Base-by-base conservation (phyloP, 495 filamentous ascomycete genomes). In the Neurospora cerealis region DNA sequence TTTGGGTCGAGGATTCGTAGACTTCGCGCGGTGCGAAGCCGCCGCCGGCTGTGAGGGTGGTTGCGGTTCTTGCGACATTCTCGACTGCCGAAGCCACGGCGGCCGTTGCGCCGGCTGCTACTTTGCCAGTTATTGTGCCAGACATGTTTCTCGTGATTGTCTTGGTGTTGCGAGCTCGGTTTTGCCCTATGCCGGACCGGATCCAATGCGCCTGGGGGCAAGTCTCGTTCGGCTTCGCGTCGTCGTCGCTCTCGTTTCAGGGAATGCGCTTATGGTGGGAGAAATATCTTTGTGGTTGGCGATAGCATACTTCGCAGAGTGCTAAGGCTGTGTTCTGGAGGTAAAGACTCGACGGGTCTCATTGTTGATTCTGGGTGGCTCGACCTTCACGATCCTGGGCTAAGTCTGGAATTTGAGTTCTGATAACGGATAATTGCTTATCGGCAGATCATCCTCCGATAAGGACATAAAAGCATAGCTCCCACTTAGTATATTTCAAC, bases 1-100 rank as follows among this genome's bases (percentile, higher is more conserved):
- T 89, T 41, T 89, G 89, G 13, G 78, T 39, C 10, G 86, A 87
- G 46, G 85, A 81, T 72, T 91, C 87, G 81, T 96, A 98, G 10
- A 83, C 80, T 48, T 82, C 79, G 72, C 96, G 93, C 1, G 96
- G 93, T 21, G 91, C 76, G 81, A 98, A 98, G 71, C 78, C 74
- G 74, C 83, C 71, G n/a, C 72, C 70, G 5, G 74, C 74, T 17
- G 73, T 77, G 37, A 79, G 73, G 32, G 66, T 38, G 62, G 71
- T 73, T 34, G 80, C 77, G 70, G 72, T 77, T 7, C 75, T 75
- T 19, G 72, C 73, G 32, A 42, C 70, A 39, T 39, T 42, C 21
- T 71, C 38, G 70, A 36, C 71, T 21, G 71, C 42, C 5, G 71
- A 72, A 4, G 71, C 2, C 34, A 69, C 69, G 13, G 28, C 54